These are phyloP conservation scores for Suillus lakei DNA, from an alignment of 768 basidiomycete species.

Conservation along the genomic window DNA sequence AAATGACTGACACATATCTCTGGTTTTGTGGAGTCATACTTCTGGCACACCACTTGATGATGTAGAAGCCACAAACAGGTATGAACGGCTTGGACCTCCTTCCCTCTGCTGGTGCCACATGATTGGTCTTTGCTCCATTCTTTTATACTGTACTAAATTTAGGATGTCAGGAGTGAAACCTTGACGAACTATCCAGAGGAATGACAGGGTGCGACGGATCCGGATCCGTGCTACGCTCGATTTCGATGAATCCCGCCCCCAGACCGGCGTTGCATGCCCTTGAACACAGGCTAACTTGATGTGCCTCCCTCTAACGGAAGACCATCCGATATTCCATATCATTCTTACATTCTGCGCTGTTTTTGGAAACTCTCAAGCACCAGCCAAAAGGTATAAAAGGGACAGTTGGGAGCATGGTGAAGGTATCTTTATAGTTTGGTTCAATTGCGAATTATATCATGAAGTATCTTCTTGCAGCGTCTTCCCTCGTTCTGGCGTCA, in stretches of 20 bases:
- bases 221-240: not conserved
- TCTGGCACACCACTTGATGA: not conserved
- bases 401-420: too few relatives aligned
- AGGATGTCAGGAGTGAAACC: not conserved
- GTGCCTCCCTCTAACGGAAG: not conserved
- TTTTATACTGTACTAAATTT: not conserved
- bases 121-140: not conserved
- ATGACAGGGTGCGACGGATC: not conserved
- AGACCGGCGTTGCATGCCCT: not conserved
- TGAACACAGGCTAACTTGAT: not conserved
- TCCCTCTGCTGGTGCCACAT: not conserved
- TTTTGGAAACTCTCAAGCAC: not conserved
- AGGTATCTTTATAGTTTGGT: not conserved
- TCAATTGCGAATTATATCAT: conserved; percentile 14
- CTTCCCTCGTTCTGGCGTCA: conserved; percentile 36
- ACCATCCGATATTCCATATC: not conserved
- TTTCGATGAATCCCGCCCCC: not conserved
- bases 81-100: not conserved
- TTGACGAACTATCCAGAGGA: not conserved
- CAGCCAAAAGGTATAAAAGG: not conserved
- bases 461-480: conserved; percentile 24
- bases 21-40: not conserved
- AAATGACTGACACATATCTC: not conserved
- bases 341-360: not conserved
- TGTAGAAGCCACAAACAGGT: not conserved